These are phyloP conservation scores for Aspergillus glaucus DNA, from an alignment of 2,329 filamentous ascomycete species.

Conservation along the genomic window DNA sequence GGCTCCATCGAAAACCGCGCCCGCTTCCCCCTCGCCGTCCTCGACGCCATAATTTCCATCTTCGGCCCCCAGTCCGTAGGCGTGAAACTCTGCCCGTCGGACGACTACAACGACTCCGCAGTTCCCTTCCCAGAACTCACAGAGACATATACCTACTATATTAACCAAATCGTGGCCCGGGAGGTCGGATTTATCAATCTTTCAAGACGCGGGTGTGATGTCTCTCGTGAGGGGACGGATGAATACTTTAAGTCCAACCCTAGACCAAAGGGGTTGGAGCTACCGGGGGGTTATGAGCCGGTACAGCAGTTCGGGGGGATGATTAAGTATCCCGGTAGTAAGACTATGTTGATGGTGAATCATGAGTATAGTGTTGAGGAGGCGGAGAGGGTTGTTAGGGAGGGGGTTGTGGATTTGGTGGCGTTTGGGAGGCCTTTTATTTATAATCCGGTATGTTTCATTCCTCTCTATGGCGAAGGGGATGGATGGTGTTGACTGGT, in stretches of 20 bases:
- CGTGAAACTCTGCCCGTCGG: slow-evolving; percentile 23
- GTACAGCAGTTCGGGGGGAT: slow-evolving; percentile 17
- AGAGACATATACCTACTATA: slow-evolving; percentile 10
- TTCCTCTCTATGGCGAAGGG: not conserved
- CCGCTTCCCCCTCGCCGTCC: slow-evolving; percentile 25
- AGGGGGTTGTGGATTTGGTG: slow-evolving; percentile 16
- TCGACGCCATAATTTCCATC: slow-evolving; percentile 21
- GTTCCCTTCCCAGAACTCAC: slow-evolving; percentile 11
- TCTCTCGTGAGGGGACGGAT: slow-evolving; percentile 1
- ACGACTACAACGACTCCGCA: slow-evolving; percentile 16
- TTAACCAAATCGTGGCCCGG: slow-evolving; percentile 6
- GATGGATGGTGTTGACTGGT: not conserved
- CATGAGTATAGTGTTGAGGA: slow-evolving; percentile 19
- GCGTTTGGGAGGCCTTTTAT: slow-evolving; percentile 19
- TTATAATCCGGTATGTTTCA: slow-evolving; percentile 14
- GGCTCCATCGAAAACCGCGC: slow-evolving; percentile 25
- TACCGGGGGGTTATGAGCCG: slow-evolving; percentile 14
- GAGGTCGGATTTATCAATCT: slow-evolving; percentile 9
- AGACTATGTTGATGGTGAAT: slow-evolving; percentile 20
- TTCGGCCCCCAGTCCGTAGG: slow-evolving; percentile 14
- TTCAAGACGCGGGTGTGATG: slow-evolving; percentile 7
- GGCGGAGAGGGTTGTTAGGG: slow-evolving; percentile 11
- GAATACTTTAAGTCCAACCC: not conserved
- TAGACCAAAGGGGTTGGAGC: slow-evolving; percentile 2
- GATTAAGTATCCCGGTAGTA: slow-evolving; percentile 21